These are phyloP conservation scores for Epichloe amarillans DNA, from an alignment of 2,329 filamentous ascomycete genomes.

Conservation along the genomic window DNA sequence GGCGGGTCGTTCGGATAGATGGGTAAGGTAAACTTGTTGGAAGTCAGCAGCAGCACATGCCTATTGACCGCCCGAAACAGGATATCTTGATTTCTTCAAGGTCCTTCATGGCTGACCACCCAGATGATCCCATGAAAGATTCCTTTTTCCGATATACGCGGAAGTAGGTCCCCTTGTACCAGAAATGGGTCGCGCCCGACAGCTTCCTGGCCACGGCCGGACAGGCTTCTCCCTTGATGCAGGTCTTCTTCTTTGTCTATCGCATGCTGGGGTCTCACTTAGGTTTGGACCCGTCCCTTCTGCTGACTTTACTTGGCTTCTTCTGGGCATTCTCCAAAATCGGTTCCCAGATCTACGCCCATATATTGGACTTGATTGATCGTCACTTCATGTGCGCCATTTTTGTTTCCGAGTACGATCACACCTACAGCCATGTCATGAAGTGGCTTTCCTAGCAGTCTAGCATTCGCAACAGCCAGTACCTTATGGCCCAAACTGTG, in stretches of 20 bases:
- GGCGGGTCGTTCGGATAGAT: too few relatives aligned
- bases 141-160: slow-evolving; percentile 32
- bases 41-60: slow-evolving; percentile 9
- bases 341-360: slow-evolving; percentile 20
- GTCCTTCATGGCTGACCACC: slow-evolving; percentile 31
- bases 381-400: slow-evolving; percentile 38
- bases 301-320: slow-evolving; percentile 32
- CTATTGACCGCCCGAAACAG: slow-evolving; percentile 36
- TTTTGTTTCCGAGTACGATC: slow-evolving; percentile 39
- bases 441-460: slow-evolving; percentile 43
- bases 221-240: slow-evolving; percentile 27
- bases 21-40: too few relatives aligned
- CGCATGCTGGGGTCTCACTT: slow-evolving; percentile 29
- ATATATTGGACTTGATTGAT: slow-evolving; percentile 24
- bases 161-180: slow-evolving; percentile 39
- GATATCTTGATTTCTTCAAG: slow-evolving; percentile 39
- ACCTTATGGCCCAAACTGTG: slow-evolving; percentile 41
- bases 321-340: slow-evolving; percentile 32
- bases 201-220: slow-evolving; percentile 32
- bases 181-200: slow-evolving; percentile 39
- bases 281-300: slow-evolving; percentile 34
- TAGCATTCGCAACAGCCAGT: slow-evolving; percentile 35
- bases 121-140: slow-evolving; percentile 20
- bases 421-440: slow-evolving; percentile 46
- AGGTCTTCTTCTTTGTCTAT: slow-evolving; percentile 31